Evolutionary conservation across 2,329 filamentous ascomycete genomes (phyloP), one percentile per base, ranked within the genome.

Genomic region (Boeremia lycopersici): DNA sequence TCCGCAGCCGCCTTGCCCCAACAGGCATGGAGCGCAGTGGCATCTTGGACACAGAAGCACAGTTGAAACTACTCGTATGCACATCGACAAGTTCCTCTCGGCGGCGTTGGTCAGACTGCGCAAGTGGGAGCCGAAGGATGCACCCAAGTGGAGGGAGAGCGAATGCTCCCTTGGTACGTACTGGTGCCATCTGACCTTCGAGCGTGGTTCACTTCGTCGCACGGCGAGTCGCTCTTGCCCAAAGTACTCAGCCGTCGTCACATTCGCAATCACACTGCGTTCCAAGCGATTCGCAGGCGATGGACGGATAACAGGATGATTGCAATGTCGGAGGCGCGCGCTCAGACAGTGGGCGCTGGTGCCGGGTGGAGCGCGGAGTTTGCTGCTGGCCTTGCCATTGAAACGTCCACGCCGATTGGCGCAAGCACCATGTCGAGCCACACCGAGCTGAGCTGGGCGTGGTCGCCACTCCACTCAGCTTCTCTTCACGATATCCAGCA

Each of bases 291-390:
- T 65, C 59, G 62, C 59, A 36, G 54, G 40, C 35, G 46, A 39
- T 40, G 48, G 31, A 30, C 52, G 53, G 30, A 57, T 54, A 51
- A 53, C 59, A 63, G 56, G 50, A 58, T 33, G 30, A 38, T 36
- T 34, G 57, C 33, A 61, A 59, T 59, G 45, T 58, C 57, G 47
- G 39, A 64, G 46, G 62, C 64, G 64, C 64, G 64, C 64, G 62
- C 64, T 62, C 63, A 54, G 45, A 30, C 52, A 19, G 50, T 46
- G 50, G 56, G 53, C 57, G 57, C 56, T 57, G 48, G 56, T 56
- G 54, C 53, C 49, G 38, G 49, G 51, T 57, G 56, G 49, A 55
- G 50, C 51, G 40, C 52, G 46, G 49, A 55, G 47, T 48, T 35
- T 38, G 56, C 45, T 48, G 51, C 47, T 44, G 45, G 51, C 25